phyloP scores from a whole-genome alignment of 2,329 filamentous ascomycete genomes.

The Esteya vermicola region DNA sequence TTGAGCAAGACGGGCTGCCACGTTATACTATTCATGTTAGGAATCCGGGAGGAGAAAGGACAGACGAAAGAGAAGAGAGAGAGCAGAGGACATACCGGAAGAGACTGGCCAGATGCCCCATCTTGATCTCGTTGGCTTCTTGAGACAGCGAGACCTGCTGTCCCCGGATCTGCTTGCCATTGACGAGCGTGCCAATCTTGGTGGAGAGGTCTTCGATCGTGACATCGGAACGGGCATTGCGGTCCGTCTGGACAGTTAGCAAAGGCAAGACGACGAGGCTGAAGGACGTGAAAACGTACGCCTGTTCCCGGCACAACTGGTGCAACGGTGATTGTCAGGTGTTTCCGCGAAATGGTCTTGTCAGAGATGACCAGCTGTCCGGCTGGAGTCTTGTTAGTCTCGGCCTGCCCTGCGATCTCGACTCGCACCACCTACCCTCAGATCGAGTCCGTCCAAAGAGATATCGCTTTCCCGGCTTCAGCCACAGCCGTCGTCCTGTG shows the following conservation, averaged over 20 bases:
- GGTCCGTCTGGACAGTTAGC: constrained; percentile 35
- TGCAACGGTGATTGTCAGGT: constrained; percentile 64
- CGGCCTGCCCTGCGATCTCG: too few relatives aligned
- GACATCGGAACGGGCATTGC: constrained; percentile 50
- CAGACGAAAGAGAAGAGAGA: too few relatives aligned
- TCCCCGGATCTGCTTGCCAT: constrained; percentile 57
- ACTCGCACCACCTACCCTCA: too few relatives aligned
- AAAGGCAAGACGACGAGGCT: not conserved
- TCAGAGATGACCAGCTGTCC: constrained; percentile 58
- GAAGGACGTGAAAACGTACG: constrained; percentile 28
- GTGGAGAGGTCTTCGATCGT: constrained; percentile 68
- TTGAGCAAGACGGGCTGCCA: constrained; percentile 75
- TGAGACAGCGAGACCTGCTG: constrained; percentile 40
- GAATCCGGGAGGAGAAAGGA: not conserved
- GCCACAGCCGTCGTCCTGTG: constrained; percentile 59
- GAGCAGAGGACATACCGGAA: constrained; percentile 33
- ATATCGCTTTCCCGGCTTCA: too few relatives aligned
- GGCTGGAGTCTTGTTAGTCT: constrained; percentile 26
- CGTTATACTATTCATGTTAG: constrained; percentile 37
- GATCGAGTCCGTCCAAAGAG: too few relatives aligned
- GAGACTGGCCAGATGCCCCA: constrained; percentile 55
- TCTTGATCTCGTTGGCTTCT: constrained; percentile 48
- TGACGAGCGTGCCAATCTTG: constrained; percentile 68
- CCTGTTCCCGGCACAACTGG: constrained; percentile 51
- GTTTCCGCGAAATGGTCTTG: constrained; percentile 77